Percentiles rank a stretch among this genome's conserved stretches.
Evolutionary conservation across 257 asterid genomes (phyloP).

Genomic region (Lantana camara): DNA sequence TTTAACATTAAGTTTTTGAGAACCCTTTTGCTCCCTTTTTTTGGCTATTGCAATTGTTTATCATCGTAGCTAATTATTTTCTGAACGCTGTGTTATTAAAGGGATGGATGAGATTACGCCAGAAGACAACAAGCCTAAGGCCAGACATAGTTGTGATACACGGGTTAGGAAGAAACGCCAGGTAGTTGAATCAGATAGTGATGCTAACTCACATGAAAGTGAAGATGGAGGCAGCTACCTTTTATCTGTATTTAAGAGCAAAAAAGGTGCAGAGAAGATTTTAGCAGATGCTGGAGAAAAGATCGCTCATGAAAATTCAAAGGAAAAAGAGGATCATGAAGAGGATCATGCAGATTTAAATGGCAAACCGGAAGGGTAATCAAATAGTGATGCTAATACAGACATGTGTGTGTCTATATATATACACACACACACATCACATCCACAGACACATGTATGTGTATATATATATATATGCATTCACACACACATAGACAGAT

Average conservation of each 20-base stretch:
- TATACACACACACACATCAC: not conserved
- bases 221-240: slow-evolving; percentile 46
- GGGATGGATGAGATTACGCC: slow-evolving; percentile 32
- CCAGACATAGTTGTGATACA: slow-evolving; percentile 32
- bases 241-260: slow-evolving; percentile 43
- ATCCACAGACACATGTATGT: too few species aligned
- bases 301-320: slow-evolving; percentile 24
- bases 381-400: not conserved
- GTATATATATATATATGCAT: too few species aligned
- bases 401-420: not conserved
- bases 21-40: not conserved
- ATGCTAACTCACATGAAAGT: slow-evolving; percentile 37
- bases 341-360: slow-evolving; percentile 20
- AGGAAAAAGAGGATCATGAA: slow-evolving; percentile 40
- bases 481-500: too few species aligned
- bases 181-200: slow-evolving; percentile 58
- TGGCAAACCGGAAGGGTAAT: slow-evolving; percentile 38
- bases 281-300: slow-evolving; percentile 37
- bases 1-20: not conserved
- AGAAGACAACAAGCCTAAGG: slow-evolving; percentile 30
- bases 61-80: slow-evolving; percentile 14
- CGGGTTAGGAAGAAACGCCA: slow-evolving; percentile 47
- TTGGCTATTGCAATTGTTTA: slow-evolving; percentile 11
- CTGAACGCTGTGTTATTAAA: slow-evolving; percentile 20
- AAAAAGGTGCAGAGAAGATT: slow-evolving; percentile 29